phyloP scores from a whole-genome alignment of 441 rosid genomes.

The Eutrema salsugineum region DNA sequence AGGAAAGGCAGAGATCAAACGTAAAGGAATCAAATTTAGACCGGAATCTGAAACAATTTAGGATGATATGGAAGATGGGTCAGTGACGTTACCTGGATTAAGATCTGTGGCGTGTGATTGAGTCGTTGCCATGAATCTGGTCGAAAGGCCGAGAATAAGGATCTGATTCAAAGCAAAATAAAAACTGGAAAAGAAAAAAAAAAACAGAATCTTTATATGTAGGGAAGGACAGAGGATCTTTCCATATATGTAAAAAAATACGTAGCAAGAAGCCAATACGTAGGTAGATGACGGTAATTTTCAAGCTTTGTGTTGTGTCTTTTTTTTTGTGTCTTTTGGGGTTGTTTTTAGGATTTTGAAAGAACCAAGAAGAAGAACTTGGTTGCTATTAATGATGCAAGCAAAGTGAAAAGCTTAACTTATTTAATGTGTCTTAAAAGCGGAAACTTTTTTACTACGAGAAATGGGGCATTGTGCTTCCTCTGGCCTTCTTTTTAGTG shows the following conservation, averaged over 20 bases:
- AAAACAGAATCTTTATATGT: constrained; percentile 27
- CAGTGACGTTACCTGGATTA: constrained; percentile 43
- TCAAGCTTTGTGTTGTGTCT: not conserved
- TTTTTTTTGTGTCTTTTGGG: not conserved
- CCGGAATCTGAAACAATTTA: not conserved
- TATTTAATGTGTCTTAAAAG: constrained; percentile 24
- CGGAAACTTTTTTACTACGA: constrained; percentile 6
- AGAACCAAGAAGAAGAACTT: constrained; percentile 18
- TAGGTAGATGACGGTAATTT: constrained; percentile 14
- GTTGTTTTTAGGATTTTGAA: not conserved
- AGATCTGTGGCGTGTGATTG: constrained; percentile 53
- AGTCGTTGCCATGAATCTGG: constrained; percentile 63
- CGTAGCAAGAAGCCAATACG: constrained; percentile 17
- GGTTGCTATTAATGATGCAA: constrained; percentile 26
- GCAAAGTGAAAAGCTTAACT: constrained; percentile 29
- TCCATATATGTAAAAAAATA: constrained; percentile 20
- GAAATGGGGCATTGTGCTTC: not conserved
- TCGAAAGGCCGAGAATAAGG: constrained; percentile 34
- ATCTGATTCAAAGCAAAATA: constrained; percentile 32
- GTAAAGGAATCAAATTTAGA: constrained; percentile 21
- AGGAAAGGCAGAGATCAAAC: constrained; percentile 10
- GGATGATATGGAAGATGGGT: constrained; percentile 16
- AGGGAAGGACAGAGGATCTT: constrained; percentile 32
- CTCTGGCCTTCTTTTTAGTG: not conserved
- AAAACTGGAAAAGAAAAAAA: constrained; percentile 10